A percentile compares a stretch with the other conserved stretches of the same genome.
Evolutionary conservation across 345 rosid species (phyloP).

Genomic region (Salix brachista): DNA sequence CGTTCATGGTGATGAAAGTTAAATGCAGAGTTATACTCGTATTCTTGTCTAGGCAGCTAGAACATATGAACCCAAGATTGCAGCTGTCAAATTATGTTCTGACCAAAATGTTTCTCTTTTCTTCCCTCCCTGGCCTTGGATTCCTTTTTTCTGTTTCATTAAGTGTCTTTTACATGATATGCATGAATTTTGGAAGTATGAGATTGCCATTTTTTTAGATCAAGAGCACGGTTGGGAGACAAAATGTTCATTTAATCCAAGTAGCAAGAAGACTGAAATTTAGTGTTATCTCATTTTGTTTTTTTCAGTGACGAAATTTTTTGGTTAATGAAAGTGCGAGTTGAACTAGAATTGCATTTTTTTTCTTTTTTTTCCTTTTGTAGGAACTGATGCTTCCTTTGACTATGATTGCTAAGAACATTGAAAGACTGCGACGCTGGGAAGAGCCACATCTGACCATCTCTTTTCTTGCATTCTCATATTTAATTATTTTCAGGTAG

Average conservation of each 20-base stretch:
- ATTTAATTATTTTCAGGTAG: slow-evolving; percentile 77
- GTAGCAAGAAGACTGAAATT: not conserved
- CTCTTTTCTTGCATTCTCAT: slow-evolving; percentile 65
- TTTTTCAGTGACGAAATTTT: not conserved
- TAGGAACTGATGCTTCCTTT: slow-evolving; percentile 91
- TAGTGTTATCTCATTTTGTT: not conserved
- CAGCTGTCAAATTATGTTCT: not conserved
- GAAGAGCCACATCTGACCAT: slow-evolving; percentile 83
- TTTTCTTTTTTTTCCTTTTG: slow-evolving; percentile 7
- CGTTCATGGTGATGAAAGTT: not conserved
- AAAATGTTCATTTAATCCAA: not conserved
- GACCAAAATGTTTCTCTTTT: not conserved
- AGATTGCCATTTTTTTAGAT: not conserved
- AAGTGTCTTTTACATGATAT: not conserved
- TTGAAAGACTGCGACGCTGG: slow-evolving; percentile 77
- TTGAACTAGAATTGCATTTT: not conserved
- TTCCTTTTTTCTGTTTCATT: not conserved
- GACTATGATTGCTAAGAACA: slow-evolving; percentile 47
- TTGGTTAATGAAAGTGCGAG: not conserved
- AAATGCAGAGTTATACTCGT: too few relatives aligned
- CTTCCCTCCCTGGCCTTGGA: not conserved
- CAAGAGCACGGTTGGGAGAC: not conserved
- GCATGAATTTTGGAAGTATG: not conserved
- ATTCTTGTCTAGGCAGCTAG: not conserved
- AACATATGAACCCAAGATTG: not conserved